Evolutionary conservation across 2,329 filamentous ascomycete genomes (phyloP).

Genomic region (Colletotrichum sp.): DNA sequence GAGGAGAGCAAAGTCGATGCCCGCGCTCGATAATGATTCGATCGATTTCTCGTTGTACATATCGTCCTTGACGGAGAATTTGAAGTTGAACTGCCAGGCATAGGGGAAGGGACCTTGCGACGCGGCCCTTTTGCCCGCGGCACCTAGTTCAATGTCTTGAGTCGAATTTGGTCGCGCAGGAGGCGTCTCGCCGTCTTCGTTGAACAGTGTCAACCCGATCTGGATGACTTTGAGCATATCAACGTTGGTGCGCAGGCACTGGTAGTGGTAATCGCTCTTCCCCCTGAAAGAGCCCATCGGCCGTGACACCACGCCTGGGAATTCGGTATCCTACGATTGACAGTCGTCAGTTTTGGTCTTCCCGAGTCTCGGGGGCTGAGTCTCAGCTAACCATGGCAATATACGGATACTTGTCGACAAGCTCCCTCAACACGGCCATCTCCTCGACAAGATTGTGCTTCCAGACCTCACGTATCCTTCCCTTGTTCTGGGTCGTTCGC

Average conservation of each 20-base stretch:
- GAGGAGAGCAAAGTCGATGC: constrained; percentile 88
- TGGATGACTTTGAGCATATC: constrained; percentile 98
- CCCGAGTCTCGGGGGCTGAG: neutral
- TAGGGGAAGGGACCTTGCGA: constrained; percentile 70
- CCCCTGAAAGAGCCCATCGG: constrained; percentile 94
- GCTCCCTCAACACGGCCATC: constrained; percentile 80
- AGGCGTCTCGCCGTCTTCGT: constrained; percentile 85
- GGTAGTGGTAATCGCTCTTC: constrained; percentile 98
- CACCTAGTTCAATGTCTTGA: constrained; percentile 44
- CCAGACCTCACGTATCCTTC: constrained; percentile 96
- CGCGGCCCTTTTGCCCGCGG: constrained; percentile 43
- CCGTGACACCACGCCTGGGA: constrained; percentile 94
- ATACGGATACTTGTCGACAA: constrained; percentile 91
- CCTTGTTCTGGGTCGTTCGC: constrained; percentile 71
- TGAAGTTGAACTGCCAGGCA: constrained; percentile 99
- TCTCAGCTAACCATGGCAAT: constrained; percentile 85
- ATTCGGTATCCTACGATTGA: constrained; percentile 83
- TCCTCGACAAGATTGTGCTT: constrained; percentile 89
- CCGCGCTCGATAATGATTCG: constrained; percentile 85
- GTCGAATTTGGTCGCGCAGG: constrained; percentile 67
- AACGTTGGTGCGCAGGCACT: constrained; percentile 95
- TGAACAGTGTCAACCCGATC: constrained; percentile 92
- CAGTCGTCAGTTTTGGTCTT: constrained; percentile 3
- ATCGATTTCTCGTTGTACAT: constrained; percentile 99
- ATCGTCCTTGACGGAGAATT: constrained; percentile 91